A percentile compares a stretch with the other conserved stretches of the same genome.
These are phyloP conservation scores for Purshia tridentata DNA, from an alignment of 306 rosid species.

Conservation along the genomic window DNA sequence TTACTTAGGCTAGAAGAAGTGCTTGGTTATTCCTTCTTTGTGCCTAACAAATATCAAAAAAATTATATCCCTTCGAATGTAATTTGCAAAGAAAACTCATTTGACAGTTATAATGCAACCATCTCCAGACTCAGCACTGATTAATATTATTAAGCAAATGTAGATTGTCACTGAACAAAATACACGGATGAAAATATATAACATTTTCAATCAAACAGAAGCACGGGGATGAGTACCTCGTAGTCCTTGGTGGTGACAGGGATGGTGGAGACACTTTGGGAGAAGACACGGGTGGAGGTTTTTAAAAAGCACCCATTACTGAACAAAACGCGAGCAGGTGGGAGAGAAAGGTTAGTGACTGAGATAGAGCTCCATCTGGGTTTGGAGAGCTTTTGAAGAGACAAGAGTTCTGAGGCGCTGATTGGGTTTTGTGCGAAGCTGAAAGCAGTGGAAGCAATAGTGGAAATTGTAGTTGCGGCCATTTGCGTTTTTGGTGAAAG, in stretches of 20 bases:
- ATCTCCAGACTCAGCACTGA: not conserved
- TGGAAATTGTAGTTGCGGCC: not conserved
- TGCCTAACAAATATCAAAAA: not conserved
- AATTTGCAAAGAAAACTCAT: not conserved
- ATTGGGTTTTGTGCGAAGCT: slow-evolving; percentile 32
- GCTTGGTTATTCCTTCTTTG: not conserved
- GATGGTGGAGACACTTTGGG: slow-evolving; percentile 52
- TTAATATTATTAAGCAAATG: not conserved
- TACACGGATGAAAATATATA: not conserved
- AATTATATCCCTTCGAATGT: not conserved
- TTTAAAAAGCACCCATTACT: not conserved
- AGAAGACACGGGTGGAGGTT: slow-evolving; percentile 29
- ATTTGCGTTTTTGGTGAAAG: not conserved
- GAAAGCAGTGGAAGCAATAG: slow-evolving; percentile 11
- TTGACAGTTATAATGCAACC: not conserved
- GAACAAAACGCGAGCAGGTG: slow-evolving; percentile 22
- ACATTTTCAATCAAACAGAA: not conserved
- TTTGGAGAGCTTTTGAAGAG: slow-evolving; percentile 23
- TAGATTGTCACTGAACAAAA: not conserved
- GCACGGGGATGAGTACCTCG: slow-evolving; percentile 49
- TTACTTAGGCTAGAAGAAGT: not conserved
- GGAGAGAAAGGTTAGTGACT: slow-evolving; percentile 11
- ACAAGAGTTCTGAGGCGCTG: slow-evolving; percentile 21
- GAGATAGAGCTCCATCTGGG: slow-evolving; percentile 25
- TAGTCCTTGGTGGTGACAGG: slow-evolving; percentile 54